Conservation (phyloP, 345 rosid species). For the Reutealis trisperma region DNA sequence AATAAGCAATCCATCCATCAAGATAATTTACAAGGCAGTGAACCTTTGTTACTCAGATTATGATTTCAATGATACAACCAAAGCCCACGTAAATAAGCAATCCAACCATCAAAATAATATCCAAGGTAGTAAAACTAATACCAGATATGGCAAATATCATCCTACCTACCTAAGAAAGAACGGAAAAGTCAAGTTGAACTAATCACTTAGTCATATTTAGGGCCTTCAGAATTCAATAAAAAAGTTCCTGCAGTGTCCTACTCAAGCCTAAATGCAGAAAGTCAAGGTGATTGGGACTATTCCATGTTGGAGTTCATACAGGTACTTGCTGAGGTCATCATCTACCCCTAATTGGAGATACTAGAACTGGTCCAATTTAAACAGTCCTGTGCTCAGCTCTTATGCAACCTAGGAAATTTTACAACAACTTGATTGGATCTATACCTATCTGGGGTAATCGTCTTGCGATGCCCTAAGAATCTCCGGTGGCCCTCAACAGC, state of each 20-base stretch:
- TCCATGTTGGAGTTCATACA: background rate
- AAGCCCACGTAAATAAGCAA: background rate
- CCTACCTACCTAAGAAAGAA: background rate
- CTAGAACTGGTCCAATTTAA: background rate
- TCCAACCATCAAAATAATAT: background rate
- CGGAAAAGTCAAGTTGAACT: background rate
- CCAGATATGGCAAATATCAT: background rate
- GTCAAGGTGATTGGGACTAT: background rate
- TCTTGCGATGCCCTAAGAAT: slow-evolving; percentile 82
- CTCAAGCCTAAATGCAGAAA: background rate
- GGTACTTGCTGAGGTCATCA: background rate
- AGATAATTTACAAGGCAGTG: no score
- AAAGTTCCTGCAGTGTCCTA: background rate
- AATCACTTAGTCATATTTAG: background rate
- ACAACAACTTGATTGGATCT: background rate
- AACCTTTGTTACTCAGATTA: no score
- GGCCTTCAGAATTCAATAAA: background rate
- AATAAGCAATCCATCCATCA: no score
- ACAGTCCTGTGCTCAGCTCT: background rate
- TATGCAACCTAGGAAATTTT: background rate
- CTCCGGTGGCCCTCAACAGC: slow-evolving; percentile 98
- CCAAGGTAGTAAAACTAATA: background rate
- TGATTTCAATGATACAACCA: background rate
- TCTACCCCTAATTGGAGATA: background rate
- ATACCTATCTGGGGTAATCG: slow-evolving; percentile 87